phyloP scores from a whole-genome alignment of 192 early-diverging fungal species.

The Rhizoclosmatium sp. region DNA sequence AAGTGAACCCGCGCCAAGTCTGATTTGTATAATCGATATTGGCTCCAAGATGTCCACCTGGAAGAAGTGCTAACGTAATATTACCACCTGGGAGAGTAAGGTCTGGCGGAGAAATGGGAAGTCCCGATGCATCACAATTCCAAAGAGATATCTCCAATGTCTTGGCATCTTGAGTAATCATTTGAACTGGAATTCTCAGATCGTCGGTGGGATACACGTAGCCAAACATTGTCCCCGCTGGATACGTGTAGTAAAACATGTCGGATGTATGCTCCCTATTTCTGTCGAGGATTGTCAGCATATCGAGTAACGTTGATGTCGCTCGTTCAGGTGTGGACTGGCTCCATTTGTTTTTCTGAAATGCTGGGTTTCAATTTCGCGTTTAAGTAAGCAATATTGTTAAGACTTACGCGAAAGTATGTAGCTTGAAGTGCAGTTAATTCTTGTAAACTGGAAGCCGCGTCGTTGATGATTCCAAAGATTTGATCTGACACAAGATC shows the following conservation, averaged over 20 bases:
- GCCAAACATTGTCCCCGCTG: not conserved
- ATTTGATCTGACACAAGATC: not conserved
- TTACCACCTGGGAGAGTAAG: not conserved
- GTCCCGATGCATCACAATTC: not conserved
- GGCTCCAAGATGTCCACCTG: not conserved
- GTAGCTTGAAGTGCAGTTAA: not conserved
- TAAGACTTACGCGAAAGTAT: not conserved
- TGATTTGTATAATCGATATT: constrained; percentile 3
- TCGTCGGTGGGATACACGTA: not conserved
- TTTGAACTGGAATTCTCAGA: not conserved
- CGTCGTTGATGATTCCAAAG: not conserved
- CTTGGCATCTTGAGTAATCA: not conserved
- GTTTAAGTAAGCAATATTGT: not conserved
- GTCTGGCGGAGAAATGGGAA: not conserved
- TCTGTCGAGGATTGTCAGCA: not conserved
- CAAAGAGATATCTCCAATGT: not conserved
- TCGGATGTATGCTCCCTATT: not conserved
- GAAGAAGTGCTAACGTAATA: not conserved
- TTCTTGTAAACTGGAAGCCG: not conserved
- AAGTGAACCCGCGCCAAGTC: not conserved
- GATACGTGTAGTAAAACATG: not conserved
- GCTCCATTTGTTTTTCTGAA: not conserved
- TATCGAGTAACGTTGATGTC: not conserved
- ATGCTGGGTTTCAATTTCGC: not conserved
- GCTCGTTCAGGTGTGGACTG: not conserved